phyloP scores from a whole-genome alignment of 192 early-diverging fungal species.

The Umbelopsis sp. region DNA sequence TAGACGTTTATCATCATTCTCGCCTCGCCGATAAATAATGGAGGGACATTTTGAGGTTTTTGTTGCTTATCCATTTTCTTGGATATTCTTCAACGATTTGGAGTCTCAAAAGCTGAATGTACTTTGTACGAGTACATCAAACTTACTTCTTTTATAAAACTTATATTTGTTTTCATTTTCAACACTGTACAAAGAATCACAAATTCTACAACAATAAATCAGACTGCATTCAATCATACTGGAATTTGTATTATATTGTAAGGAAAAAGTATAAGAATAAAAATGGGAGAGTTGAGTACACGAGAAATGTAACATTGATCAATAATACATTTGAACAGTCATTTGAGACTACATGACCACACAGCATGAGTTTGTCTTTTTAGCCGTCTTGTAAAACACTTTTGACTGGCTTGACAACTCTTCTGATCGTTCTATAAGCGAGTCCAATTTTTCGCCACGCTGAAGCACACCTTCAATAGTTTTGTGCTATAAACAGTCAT shows the following conservation, averaged over 20 bases:
- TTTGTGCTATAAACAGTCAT: slow-evolving; percentile 62
- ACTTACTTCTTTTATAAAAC: background rate
- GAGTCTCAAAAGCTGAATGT: background rate
- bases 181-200: slow-evolving; percentile 20
- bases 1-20: slow-evolving; percentile 10
- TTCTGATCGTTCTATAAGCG: slow-evolving; percentile 81
- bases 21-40: background rate
- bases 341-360: slow-evolving; percentile 48
- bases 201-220: background rate
- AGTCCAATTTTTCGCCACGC: slow-evolving; percentile 89
- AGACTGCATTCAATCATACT: slow-evolving; percentile 13
- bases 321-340: slow-evolving; percentile 12
- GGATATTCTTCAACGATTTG: background rate
- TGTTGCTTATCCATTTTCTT: background rate
- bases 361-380: slow-evolving; percentile 82
- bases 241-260: background rate
- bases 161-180: background rate
- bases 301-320: background rate
- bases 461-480: slow-evolving; percentile 91
- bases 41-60: no score
- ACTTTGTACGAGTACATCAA: no score
- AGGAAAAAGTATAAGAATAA: background rate
- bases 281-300: background rate
- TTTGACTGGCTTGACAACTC: slow-evolving; percentile 88
- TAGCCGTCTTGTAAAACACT: slow-evolving; percentile 96